Conservation (phyloP, 176 grass and related monocot genomes). For the Carex littledalei region DNA sequence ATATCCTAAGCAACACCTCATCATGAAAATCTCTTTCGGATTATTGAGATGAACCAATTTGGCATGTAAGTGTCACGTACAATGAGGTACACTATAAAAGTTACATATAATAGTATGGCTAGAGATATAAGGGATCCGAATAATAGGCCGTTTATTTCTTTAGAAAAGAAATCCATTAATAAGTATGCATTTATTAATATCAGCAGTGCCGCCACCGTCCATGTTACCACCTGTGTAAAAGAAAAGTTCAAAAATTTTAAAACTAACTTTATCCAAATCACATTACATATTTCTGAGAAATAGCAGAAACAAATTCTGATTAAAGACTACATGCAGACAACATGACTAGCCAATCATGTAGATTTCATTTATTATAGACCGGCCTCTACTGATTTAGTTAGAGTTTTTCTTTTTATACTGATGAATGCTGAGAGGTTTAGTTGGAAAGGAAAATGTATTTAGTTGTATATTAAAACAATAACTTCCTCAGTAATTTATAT, state of each 20-base stretch:
- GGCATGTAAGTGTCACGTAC: conserved; percentile 43
- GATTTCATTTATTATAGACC: background rate
- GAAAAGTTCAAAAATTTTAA: background rate
- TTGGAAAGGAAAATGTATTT: background rate
- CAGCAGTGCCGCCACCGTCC: conserved; percentile 72
- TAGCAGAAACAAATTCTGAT: background rate
- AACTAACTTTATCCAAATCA: background rate
- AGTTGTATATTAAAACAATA: background rate
- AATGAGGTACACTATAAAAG: conserved; percentile 77
- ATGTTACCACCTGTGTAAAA: conserved; percentile 62
- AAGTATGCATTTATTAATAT: conserved; percentile 88
- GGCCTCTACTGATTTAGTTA: background rate
- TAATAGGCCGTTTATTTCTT: conserved; percentile 57
- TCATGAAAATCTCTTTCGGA: conserved; percentile 45
- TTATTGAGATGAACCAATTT: conserved; percentile 26
- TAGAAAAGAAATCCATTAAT: conserved; percentile 83
- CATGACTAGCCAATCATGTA: background rate
- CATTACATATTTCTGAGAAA: background rate
- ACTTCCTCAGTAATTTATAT: background rate
- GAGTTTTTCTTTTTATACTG: background rate
- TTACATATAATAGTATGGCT: conserved; percentile 40
- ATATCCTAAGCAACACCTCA: background rate
- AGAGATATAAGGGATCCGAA: conserved; percentile 42
- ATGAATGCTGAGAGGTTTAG: background rate
- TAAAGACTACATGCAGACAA: background rate